phyloP scores from a whole-genome alignment of 2,329 filamentous ascomycete species.

The Plenodomus lindquistii region DNA sequence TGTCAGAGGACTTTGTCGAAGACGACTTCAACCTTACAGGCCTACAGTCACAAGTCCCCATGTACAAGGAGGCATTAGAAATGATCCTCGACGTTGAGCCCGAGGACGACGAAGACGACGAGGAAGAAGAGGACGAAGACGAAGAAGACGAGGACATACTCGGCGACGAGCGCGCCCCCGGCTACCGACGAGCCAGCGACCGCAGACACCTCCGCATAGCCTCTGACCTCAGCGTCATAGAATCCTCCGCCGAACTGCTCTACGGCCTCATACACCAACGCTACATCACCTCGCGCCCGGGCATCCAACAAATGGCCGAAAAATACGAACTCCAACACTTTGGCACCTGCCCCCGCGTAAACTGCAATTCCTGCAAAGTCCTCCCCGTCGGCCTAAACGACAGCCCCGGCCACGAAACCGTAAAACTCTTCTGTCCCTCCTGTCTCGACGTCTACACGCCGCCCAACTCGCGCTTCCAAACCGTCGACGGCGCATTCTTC shows the following conservation, averaged over 20 bases:
- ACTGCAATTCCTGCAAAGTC: constrained; percentile 87
- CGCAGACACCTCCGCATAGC: constrained; percentile 84
- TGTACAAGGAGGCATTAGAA: constrained; percentile 99
- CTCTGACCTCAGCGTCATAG: constrained; percentile 91
- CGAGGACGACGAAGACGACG: constrained; percentile 85
- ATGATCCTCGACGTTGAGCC: constrained; percentile 99
- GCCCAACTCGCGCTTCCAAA: constrained; percentile 95
- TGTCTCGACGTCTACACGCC: constrained; percentile 97
- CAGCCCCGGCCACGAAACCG: constrained; percentile 93
- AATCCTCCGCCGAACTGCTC: constrained; percentile 95
- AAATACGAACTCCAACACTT: constrained; percentile 98
- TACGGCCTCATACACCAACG: constrained; percentile 98
- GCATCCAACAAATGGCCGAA: constrained; percentile 98
- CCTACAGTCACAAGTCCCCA: constrained; percentile 89
- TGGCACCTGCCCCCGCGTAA: constrained; percentile 89
- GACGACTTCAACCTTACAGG: constrained; percentile 99
- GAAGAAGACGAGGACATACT: constrained; percentile 54
- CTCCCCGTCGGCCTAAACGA: constrained; percentile 93
- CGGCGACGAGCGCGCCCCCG: constrained; percentile 61
- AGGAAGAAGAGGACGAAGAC: constrained; percentile 69
- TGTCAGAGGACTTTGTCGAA: constrained; percentile 98
- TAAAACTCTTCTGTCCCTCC: constrained; percentile 96
- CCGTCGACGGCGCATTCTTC: constrained; percentile 97
- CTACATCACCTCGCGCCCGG: constrained; percentile 94
- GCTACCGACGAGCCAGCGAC: constrained; percentile 49